A percentile compares a stretch with the other conserved stretches of the same genome.
Evolutionary conservation across 2,329 filamentous ascomycete species (phyloP).

Genomic region (Tolypocladium inflatum): DNA sequence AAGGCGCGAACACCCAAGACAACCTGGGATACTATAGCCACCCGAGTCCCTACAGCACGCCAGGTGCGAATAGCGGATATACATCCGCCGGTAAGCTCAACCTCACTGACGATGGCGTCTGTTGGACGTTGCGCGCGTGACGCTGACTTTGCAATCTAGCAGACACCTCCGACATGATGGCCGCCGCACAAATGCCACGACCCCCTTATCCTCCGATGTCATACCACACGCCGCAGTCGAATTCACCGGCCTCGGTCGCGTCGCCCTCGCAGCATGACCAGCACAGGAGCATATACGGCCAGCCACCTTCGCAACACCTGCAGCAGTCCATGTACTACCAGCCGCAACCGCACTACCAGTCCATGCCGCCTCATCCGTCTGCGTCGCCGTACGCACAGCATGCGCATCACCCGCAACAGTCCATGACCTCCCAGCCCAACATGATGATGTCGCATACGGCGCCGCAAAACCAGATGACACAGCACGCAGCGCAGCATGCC

Average conservation of each 20-base stretch:
- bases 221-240: conserved; percentile 91
- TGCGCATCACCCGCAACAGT: conserved; percentile 37
- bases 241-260: conserved; percentile 86
- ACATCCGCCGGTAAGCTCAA: conserved; percentile 67
- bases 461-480: conserved; percentile 47
- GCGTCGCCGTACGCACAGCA: conserved; percentile 54
- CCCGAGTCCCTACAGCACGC: conserved; percentile 73
- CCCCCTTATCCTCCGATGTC: conserved; percentile 77
- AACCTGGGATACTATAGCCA: conserved; percentile 65
- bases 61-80: conserved; percentile 74
- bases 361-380: conserved; percentile 54
- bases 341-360: conserved; percentile 51
- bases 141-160: conserved; percentile 10
- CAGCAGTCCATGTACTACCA: conserved; percentile 73
- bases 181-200: conserved; percentile 59
- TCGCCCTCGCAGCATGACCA: conserved; percentile 85
- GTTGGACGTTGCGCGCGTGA: conserved; percentile 4
- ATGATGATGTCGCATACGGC: conserved; percentile 57
- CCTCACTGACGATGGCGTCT: conserved; percentile 1
- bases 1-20: conserved; percentile 56
- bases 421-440: conserved; percentile 54
- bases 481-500: conserved; percentile 46
- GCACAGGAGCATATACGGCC: conserved; percentile 77
- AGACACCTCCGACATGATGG: conserved; percentile 60
- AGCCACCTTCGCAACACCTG: conserved; percentile 68